Conservation (phyloP, 2,329 filamentous ascomycete genomes). For the Colletotrichum liriopes region DNA sequence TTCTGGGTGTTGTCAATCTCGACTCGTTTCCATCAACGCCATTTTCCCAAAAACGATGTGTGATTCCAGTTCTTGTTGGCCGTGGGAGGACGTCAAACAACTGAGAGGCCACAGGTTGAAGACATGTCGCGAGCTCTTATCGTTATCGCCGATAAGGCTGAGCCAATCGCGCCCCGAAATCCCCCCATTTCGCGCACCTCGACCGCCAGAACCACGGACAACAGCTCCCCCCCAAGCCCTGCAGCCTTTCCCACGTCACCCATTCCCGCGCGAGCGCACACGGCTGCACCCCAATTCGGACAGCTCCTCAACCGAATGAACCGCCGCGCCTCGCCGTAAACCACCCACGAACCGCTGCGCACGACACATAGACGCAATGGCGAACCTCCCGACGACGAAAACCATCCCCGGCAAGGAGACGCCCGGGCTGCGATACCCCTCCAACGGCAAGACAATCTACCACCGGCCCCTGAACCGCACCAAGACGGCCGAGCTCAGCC, state of each 20-base stretch:
- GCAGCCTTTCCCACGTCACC: conserved; percentile 31
- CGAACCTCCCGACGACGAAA: conserved; percentile 66
- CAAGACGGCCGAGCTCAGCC: conserved; percentile 89
- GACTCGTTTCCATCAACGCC: too few relatives aligned
- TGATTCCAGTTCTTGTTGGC: background rate
- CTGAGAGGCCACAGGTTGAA: background rate
- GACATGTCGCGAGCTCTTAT: conserved; percentile 33
- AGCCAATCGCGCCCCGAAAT: background rate
- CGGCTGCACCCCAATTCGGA: background rate
- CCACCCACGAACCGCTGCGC: background rate
- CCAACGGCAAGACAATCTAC: conserved; percentile 97
- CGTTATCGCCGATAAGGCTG: conserved; percentile 42
- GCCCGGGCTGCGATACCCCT: conserved; percentile 85
- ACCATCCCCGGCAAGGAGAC: conserved; percentile 62
- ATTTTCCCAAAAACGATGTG: background rate
- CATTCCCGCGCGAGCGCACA: conserved; percentile 12
- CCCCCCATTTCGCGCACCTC: background rate
- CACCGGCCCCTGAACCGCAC: conserved; percentile 93
- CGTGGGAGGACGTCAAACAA: background rate
- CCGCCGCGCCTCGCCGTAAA: background rate
- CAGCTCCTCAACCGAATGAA: background rate
- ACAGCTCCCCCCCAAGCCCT: conserved; percentile 7
- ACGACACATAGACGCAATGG: conserved; percentile 56
- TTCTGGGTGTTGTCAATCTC: background rate
- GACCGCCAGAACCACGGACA: background rate